Percentiles rank a stretch among this genome's conserved stretches.
phyloP scores from a whole-genome alignment of 169 alveolate species.

The Babesia gibsoni region DNA sequence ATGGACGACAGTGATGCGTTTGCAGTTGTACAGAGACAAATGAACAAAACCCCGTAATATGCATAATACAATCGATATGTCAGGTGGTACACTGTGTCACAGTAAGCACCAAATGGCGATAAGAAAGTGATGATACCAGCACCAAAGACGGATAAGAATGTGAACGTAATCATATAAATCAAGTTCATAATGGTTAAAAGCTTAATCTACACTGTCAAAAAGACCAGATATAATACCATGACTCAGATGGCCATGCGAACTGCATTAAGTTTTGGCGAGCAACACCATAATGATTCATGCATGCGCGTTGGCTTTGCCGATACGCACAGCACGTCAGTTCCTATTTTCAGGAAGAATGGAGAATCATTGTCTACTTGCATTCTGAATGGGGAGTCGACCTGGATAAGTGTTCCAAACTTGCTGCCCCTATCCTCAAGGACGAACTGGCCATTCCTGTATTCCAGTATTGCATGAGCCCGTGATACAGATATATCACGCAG shows the following conservation, averaged over 20 bases:
- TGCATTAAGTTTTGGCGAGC: neutral
- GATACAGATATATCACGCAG: slow-evolving; percentile 93
- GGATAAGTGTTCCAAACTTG: slow-evolving; percentile 93
- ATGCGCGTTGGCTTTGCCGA: slow-evolving; percentile 7
- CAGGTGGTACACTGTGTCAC: too few relatives aligned
- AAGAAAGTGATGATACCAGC: too few relatives aligned
- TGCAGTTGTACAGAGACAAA: slow-evolving; percentile 1
- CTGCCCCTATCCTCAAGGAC: slow-evolving; percentile 89
- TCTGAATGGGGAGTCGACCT: slow-evolving; percentile 52
- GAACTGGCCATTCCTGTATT: slow-evolving; percentile 82
- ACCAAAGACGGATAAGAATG: too few relatives aligned
- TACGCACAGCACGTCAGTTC: slow-evolving; percentile 54
- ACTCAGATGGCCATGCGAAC: neutral
- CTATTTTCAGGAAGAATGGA: slow-evolving; percentile 49
- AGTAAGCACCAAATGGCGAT: too few relatives aligned
- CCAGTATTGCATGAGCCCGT: slow-evolving; percentile 87
- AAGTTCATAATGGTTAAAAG: too few relatives aligned
- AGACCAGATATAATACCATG: too few relatives aligned
- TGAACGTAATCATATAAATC: too few relatives aligned
- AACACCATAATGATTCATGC: slow-evolving; percentile 35
- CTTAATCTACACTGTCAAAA: too few relatives aligned
- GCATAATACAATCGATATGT: too few relatives aligned
- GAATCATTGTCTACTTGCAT: slow-evolving; percentile 3
- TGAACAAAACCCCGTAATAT: too few relatives aligned
- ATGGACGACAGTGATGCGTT: neutral